phyloP scores from a whole-genome alignment of 805 yeast genomes.

The Starmerella asiatica region DNA sequence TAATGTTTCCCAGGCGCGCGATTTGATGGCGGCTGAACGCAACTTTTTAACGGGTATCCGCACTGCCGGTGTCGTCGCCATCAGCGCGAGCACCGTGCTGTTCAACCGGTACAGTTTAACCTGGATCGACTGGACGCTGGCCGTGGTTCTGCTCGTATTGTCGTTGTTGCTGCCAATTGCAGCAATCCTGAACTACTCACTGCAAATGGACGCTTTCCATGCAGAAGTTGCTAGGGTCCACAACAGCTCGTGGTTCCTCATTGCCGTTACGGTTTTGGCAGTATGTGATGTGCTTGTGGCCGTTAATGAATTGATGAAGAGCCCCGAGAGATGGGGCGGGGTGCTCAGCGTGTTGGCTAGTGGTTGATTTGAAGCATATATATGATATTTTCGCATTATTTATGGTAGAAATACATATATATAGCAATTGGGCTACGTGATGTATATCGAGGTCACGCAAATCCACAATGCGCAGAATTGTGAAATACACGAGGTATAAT shows the following conservation, averaged over 20 bases:
- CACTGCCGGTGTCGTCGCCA: constrained; percentile 19
- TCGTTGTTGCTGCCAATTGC: constrained; percentile 17
- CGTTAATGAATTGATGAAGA: no score
- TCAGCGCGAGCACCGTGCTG: constrained; percentile 22
- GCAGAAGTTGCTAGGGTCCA: constrained; percentile 17
- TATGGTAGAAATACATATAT: no score
- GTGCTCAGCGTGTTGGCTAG: no score
- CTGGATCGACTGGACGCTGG: constrained; percentile 16
- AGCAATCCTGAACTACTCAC: constrained; percentile 21
- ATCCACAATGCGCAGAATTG: no score
- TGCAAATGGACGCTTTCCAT: constrained; percentile 14
- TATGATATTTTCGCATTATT: neutral
- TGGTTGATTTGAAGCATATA: neutral
- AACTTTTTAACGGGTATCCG: constrained; percentile 21
- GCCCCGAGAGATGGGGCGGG: no score
- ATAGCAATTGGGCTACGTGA: no score
- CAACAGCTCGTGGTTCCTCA: constrained; percentile 9
- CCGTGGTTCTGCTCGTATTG: constrained; percentile 16
- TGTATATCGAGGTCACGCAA: no score
- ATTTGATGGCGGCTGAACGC: constrained; percentile 24
- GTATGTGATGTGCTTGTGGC: constrained; percentile 15
- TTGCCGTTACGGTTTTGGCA: constrained; percentile 13
- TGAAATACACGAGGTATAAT: no score
- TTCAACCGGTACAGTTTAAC: neutral
- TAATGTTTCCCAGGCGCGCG: constrained; percentile 25